Conservation (phyloP, 257 asterid species). For the Henckelia pumila region DNA sequence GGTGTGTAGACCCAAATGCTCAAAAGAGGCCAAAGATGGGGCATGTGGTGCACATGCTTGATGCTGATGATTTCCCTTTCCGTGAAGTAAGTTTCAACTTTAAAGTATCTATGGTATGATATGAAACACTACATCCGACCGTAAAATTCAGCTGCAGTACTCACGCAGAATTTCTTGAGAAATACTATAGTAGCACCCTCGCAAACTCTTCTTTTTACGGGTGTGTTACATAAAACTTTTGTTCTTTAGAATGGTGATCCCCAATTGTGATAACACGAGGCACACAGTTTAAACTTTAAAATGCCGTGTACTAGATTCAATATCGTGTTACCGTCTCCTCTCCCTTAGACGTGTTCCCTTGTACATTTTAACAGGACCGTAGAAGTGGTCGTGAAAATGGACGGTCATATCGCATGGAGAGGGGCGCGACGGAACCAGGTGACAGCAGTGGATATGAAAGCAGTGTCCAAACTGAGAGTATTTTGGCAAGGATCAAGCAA, state of each 20-base stretch:
- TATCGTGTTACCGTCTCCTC: not conserved
- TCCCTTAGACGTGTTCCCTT: not conserved
- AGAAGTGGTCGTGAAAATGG: constrained; percentile 49
- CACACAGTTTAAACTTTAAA: no score
- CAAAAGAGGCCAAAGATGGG: constrained; percentile 97
- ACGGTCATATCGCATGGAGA: constrained; percentile 20
- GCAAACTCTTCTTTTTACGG: no score
- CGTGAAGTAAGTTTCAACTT: constrained; percentile 58
- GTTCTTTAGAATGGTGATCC: no score
- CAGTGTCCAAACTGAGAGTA: constrained; percentile 54
- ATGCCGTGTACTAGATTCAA: not conserved
- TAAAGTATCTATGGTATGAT: no score
- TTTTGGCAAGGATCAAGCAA: not conserved
- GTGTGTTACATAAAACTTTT: no score
- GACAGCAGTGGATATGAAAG: constrained; percentile 93
- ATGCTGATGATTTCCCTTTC: constrained; percentile 80
- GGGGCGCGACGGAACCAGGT: constrained; percentile 54
- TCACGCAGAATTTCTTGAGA: no score
- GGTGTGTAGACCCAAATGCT: constrained; percentile 83
- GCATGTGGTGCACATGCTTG: constrained; percentile 93
- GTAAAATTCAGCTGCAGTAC: no score
- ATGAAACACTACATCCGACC: no score
- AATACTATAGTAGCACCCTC: no score
- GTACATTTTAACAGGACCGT: constrained; percentile 45
- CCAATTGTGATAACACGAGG: no score